Conservation (phyloP, 2,329 filamentous ascomycete genomes). For the Ophiocordyceps camponoti-rufipedis region DNA sequence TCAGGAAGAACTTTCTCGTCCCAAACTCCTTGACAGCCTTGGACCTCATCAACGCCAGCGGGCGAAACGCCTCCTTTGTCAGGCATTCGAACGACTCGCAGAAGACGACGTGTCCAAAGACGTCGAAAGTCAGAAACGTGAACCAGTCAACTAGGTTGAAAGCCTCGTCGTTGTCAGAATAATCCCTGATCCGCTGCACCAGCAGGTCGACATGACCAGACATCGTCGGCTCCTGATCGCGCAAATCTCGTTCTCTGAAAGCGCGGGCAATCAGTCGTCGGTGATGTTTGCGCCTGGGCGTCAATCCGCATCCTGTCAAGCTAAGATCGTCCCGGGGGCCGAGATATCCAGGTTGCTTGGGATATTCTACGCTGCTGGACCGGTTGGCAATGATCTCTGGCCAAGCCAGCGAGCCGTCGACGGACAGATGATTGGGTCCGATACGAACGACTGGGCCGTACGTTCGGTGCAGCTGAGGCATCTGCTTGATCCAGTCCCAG, state of each 20-base stretch:
- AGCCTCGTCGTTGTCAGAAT: neutral
- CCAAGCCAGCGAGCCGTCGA: slow-evolving; percentile 17
- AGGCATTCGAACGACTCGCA: slow-evolving; percentile 21
- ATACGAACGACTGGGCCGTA: slow-evolving; percentile 20
- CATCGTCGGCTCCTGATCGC: slow-evolving; percentile 12
- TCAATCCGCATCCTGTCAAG: slow-evolving; percentile 4
- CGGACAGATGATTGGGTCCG: slow-evolving; percentile 20
- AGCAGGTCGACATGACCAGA: slow-evolving; percentile 10
- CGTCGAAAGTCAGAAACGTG: slow-evolving; percentile 21
- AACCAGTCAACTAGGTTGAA: slow-evolving; percentile 15
- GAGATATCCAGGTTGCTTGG: slow-evolving; percentile 1
- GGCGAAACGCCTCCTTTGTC: slow-evolving; percentile 8
- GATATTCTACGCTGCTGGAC: slow-evolving; percentile 4
- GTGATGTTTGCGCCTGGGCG: slow-evolving; percentile 5
- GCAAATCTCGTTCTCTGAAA: slow-evolving; percentile 13
- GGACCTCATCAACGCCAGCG: slow-evolving; percentile 8
- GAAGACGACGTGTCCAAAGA: slow-evolving; percentile 22
- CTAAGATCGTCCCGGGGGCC: slow-evolving; percentile 3
- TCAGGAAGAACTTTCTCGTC: slow-evolving; percentile 4
- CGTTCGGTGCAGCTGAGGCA: slow-evolving; percentile 6
- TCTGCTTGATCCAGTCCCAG: slow-evolving; percentile 6
- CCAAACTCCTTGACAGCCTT: too few relatives aligned
- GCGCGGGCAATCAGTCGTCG: slow-evolving; percentile 11
- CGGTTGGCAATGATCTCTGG: slow-evolving; percentile 11
- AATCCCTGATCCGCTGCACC: slow-evolving; percentile 5